Base-by-base conservation (phyloP, 2,329 filamentous ascomycete species). In the Alternaria infectoria region DNA sequence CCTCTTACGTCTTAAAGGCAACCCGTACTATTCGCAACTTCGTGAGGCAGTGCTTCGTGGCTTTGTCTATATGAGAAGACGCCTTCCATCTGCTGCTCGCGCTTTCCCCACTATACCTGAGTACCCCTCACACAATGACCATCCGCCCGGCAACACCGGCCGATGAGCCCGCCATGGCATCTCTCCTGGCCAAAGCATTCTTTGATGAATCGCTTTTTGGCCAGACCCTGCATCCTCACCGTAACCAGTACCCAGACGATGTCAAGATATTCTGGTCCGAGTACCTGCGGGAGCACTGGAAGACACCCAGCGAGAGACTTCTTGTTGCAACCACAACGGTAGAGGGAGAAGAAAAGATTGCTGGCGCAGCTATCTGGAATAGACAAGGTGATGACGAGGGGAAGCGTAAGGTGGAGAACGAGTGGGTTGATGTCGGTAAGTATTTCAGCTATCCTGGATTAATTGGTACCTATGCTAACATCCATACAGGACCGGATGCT, bases 121-220 rank as follows among this genome's bases (percentile, higher is more conserved):
- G 6, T 12, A 51, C 49, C 17, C 49, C 17, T 51, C 49, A 21
- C 51, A 54, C 32, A 28, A 68, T 75, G 68, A 54, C 70, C 23
- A 46, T 74, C 26, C 72, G 73, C 13, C 54, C 21, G 10, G 72
- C 73, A 10, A 63, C 55, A 25, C 54, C 59, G 4, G 44, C 59
- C 9, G 74, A 76, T 36, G 66, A 72, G 40, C 55, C 63, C 6
- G 50, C 61, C 44, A 70, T 79, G 7, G 70, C 52, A 9, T 43
- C 30, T 17, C 49, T 77, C 45, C 69, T 68, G 40, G 47, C 66
- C 13, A 57, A 67, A 4, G 68, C 76, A 6, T 79, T 75, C 57
- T 77, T 74, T 61, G 64, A 76, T n/a, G 76, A 79, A 52, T 63
- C 71, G 25, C 68, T 76, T 19, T 74, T 72, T 25, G 76, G 73